Conservation (phyloP, 1,284 basidiomycete genomes). For the Pseudozyma hubeiensis region DNA sequence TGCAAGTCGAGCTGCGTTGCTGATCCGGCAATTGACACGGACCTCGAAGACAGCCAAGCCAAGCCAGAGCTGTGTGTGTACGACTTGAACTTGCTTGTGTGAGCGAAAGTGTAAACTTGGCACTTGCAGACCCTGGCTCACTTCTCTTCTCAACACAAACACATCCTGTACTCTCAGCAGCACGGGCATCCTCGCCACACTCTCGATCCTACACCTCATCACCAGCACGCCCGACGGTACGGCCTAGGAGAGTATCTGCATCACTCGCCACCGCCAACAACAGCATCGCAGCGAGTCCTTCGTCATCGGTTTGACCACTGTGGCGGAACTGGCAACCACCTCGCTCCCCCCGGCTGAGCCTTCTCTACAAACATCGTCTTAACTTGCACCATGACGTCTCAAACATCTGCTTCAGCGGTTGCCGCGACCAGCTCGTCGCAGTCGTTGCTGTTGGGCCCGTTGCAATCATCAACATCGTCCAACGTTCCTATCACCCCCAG, state of each 20-base stretch:
- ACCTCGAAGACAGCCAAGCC: conserved; percentile 31
- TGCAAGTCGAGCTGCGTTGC: conserved; percentile 26
- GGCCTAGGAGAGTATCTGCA: background rate
- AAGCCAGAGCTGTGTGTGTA: conserved; percentile 6
- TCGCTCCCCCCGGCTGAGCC: background rate
- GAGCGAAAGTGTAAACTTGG: conserved; percentile 3
- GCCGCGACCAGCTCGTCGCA: conserved; percentile 29
- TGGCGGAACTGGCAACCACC: conserved; percentile 1
- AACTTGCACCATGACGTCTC: conserved; percentile 37
- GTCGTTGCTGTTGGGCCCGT: conserved; percentile 35
- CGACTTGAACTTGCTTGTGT: background rate
- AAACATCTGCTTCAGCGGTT: conserved; percentile 15
- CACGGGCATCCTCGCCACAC: conserved; percentile 5
- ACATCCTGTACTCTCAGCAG: background rate
- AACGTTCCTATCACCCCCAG: conserved; percentile 43
- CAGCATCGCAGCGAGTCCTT: background rate
- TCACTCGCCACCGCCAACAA: conserved; percentile 6
- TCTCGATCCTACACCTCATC: conserved; percentile 14
- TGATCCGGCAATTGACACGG: conserved; percentile 29
- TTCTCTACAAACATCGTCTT: conserved; percentile 21
- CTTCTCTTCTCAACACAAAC: conserved; percentile 8
- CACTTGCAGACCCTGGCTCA: conserved; percentile 9
- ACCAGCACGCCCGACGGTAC: conserved; percentile 1
- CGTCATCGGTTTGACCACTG: background rate
- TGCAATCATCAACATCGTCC: conserved; percentile 31